phyloP scores from a whole-genome alignment of 805 yeast species.

The Hanseniaspora taiwanica region DNA sequence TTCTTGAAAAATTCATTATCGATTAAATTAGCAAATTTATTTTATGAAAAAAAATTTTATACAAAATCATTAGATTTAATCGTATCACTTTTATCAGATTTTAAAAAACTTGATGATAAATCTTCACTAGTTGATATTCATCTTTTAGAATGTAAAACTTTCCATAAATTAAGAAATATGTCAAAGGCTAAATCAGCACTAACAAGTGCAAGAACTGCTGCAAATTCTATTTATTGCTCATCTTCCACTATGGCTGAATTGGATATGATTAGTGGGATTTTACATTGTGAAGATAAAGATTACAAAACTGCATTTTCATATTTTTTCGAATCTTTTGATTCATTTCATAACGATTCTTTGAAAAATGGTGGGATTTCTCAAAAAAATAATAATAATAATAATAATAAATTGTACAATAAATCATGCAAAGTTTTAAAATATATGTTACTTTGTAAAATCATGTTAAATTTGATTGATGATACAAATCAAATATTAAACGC shows the following conservation, averaged over 20 bases:
- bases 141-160: slow-evolving; percentile 76
- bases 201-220: slow-evolving; percentile 91
- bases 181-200: slow-evolving; percentile 86
- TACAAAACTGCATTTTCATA: slow-evolving; percentile 92
- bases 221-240: slow-evolving; percentile 93
- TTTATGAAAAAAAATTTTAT: slow-evolving; percentile 50
- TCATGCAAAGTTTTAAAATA: slow-evolving; percentile 77
- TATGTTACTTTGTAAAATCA: slow-evolving; percentile 84
- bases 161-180: slow-evolving; percentile 80
- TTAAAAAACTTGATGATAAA: slow-evolving; percentile 90
- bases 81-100: slow-evolving; percentile 60
- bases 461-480: slow-evolving; percentile 80
- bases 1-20: slow-evolving; percentile 83
- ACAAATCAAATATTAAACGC: slow-evolving; percentile 64
- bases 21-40: slow-evolving; percentile 65
- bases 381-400: slow-evolving; percentile 16
- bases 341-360: slow-evolving; percentile 37
- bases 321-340: slow-evolving; percentile 90
- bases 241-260: slow-evolving; percentile 88
- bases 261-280: slow-evolving; percentile 88
- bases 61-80: slow-evolving; percentile 63
- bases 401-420: slow-evolving; percentile 37
- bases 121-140: slow-evolving; percentile 92
- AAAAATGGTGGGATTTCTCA: slow-evolving; percentile 14
- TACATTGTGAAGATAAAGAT: slow-evolving; percentile 94